Base-by-base conservation (phyloP, 2,329 filamentous ascomycete species). In the Metarhizium sp. region DNA sequence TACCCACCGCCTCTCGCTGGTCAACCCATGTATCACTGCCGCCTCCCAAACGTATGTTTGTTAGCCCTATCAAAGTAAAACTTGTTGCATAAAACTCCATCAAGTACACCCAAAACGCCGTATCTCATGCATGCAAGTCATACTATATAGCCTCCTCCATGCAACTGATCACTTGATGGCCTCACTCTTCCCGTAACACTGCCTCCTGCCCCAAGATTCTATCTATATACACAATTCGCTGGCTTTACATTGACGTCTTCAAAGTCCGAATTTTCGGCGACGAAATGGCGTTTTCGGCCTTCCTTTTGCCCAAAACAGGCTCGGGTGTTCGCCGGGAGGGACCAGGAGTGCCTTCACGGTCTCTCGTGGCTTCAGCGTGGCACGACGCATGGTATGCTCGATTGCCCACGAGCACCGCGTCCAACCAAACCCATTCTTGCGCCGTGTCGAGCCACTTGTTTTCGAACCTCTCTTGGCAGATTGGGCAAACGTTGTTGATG, bases 341-440 rank as follows among this genome's bases (percentile, higher is more conserved):
- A 54, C 60, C 62, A 11, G 73, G 73, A 14, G 73, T 75, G 32
- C 67, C 71, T 48, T 75, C 77, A 7, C 80, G 78, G 60, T 87
- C 85, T 65, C 84, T 86, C 40, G 81, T 87, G 36, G 89, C 87
- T 72, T 96, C 92, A 18, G 84, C 82, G 68, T 92, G 90, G 68
- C 94, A 99, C 54, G 85, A 95, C 11, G 87, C 90, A 70, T 99
- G 94, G 64, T 90, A 97, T 16, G 94, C 87, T 59, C 90, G 84
- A 55, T 80, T 83, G 40, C 88, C 88, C 34, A 95, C 82, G 60
- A 86, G 81, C 52, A 88, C 78, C 0, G 92, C 89, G 69, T 99
- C 92, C 69, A 90, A 86, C 89, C 94, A 97, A 45, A 99, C 92
- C 81, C 92, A 97, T 66, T 99, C 92, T 70, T 97, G 91, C 18